A percentile compares a stretch with the other conserved stretches of the same genome.
These are phyloP conservation scores for Elongisporangium senticosum DNA, from an alignment of 352 stramenopile genomes.

Conservation along the genomic window DNA sequence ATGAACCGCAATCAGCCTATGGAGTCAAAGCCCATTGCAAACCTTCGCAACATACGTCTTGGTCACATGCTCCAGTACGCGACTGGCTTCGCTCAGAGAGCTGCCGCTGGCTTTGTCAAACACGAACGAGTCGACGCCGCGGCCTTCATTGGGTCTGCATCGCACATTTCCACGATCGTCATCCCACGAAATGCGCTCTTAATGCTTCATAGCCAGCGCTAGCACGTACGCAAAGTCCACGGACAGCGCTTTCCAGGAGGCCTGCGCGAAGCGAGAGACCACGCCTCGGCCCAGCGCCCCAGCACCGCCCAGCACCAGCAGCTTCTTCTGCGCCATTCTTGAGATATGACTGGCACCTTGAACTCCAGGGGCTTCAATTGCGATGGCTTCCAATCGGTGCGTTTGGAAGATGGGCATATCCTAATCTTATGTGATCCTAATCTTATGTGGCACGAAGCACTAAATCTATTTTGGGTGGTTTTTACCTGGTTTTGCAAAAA, in stretches of 20 bases:
- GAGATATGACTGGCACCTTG: not conserved
- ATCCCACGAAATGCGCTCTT: not conserved
- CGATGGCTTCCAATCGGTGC: not conserved
- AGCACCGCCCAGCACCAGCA: conserved; percentile 72
- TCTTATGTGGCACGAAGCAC: too few species aligned
- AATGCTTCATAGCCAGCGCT: not conserved
- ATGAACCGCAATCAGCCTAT: conserved; percentile 5
- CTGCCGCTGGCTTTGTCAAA: conserved; percentile 27
- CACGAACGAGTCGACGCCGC: conserved; percentile 36
- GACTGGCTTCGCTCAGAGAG: conserved; percentile 42
- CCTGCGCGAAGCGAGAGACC: conserved; percentile 47
- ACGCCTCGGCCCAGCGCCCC: conserved; percentile 71
- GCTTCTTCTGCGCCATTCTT: conserved; percentile 37
- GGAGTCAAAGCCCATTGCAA: not conserved
- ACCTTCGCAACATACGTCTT: conserved; percentile 21
- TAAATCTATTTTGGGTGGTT: too few species aligned
- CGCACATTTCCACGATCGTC: not conserved
- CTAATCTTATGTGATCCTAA: too few species aligned
- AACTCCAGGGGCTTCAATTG: not conserved
- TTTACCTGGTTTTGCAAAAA: too few species aligned
- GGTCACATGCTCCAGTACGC: conserved; percentile 47
- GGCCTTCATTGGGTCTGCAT: conserved; percentile 47
- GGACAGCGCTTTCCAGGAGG: conserved; percentile 64
- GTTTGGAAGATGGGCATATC: not conserved
- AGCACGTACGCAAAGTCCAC: conserved; percentile 54